phyloP scores from a whole-genome alignment of 768 basidiomycete species.

The Myochromella boudieri region DNA sequence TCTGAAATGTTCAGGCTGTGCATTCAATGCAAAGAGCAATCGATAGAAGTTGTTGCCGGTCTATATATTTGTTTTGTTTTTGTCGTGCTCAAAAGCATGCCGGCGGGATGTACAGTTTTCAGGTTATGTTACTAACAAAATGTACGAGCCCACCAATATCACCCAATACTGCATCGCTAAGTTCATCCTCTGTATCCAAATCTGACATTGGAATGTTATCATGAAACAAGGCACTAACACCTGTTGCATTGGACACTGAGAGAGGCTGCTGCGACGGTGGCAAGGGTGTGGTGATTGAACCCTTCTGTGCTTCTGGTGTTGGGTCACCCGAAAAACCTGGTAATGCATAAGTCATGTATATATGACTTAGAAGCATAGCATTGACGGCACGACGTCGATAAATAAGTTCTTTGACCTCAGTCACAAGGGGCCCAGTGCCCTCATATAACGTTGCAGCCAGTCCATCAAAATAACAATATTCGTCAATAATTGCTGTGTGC shows the following conservation, averaged over 20 bases:
- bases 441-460: background rate
- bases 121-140: background rate
- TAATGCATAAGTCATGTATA: background rate
- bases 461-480: background rate
- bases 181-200: background rate
- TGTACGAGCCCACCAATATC: constrained; percentile 1
- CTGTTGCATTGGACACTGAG: too few relatives aligned
- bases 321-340: constrained; percentile 4
- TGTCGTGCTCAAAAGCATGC: background rate
- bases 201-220: too few relatives aligned
- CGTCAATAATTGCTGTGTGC: constrained; percentile 6
- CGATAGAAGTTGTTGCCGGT: background rate
- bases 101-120: background rate
- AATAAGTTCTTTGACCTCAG: background rate
- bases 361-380: background rate
- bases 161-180: background rate
- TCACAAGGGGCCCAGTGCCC: background rate
- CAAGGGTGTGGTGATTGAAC: background rate
- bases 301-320: background rate
- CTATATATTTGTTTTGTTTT: too few relatives aligned
- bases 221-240: too few relatives aligned
- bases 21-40: too few relatives aligned
- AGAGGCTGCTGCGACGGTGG: too few relatives aligned
- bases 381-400: background rate
- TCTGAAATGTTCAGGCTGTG: too few relatives aligned